These are phyloP conservation scores for Irpex lacteus DNA, from an alignment of 1,284 basidiomycete genomes.

Conservation along the genomic window DNA sequence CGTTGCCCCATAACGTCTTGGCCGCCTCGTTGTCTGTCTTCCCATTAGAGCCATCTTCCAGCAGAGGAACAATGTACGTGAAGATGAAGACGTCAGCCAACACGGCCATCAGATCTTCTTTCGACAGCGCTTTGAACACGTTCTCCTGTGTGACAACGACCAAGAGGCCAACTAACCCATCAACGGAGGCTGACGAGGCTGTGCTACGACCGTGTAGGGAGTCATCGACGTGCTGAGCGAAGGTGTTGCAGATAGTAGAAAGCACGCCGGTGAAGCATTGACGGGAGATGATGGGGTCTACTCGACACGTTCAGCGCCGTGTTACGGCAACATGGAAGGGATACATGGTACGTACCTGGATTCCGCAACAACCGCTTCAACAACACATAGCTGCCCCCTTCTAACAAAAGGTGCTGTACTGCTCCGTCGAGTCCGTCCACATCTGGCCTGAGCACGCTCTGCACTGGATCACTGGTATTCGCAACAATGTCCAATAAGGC, in stretches of 20 bases:
- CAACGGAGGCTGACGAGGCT: constrained; percentile 9
- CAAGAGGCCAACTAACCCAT: constrained; percentile 23
- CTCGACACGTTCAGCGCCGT: background rate
- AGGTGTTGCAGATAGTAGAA: constrained; percentile 33
- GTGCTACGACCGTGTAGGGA: constrained; percentile 1
- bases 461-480: constrained; percentile 31
- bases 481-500: constrained; percentile 40
- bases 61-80: constrained; percentile 43
- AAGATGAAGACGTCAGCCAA: constrained; percentile 47
- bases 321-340: background rate
- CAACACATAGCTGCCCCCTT: constrained; percentile 24
- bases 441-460: constrained; percentile 38
- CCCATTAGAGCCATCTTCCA: constrained; percentile 6
- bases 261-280: constrained; percentile 33
- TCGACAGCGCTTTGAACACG: constrained; percentile 7
- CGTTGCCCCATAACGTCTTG: constrained; percentile 23
- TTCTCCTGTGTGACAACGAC: constrained; percentile 31
- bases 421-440: constrained; percentile 41
- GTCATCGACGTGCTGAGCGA: constrained; percentile 32
- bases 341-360: constrained; percentile 29
- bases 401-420: constrained; percentile 31
- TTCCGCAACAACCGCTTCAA: constrained; percentile 34
- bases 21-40: background rate
- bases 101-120: constrained; percentile 19
- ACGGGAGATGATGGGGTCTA: constrained; percentile 38